A percentile compares a stretch with the other conserved stretches of the same genome.
Evolutionary conservation across 2,329 filamentous ascomycete species (phyloP).

Genomic region (Mariannaea sp.): DNA sequence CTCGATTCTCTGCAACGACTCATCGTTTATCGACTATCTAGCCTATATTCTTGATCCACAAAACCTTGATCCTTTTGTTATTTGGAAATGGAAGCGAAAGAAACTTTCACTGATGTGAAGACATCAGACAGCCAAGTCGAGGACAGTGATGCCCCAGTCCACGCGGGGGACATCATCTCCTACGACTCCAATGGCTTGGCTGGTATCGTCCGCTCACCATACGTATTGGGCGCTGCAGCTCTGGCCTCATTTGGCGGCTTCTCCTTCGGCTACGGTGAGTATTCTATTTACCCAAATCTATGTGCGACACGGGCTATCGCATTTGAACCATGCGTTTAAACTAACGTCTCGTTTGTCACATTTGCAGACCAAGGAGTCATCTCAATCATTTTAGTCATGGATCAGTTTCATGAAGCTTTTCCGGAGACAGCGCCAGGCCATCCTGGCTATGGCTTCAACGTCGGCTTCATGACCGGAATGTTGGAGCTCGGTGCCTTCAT

Average conservation of each 20-base stretch:
- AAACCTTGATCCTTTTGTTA: no score
- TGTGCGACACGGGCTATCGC: neutral
- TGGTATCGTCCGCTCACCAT: conserved; percentile 49
- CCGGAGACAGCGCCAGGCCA: conserved; percentile 36
- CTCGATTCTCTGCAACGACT: neutral
- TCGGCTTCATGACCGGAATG: conserved; percentile 50
- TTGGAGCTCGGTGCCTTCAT: conserved; percentile 48
- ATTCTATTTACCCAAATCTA: no score
- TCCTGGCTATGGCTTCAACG: conserved; percentile 23
- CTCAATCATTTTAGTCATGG: conserved; percentile 51
- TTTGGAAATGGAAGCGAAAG: conserved; percentile 6
- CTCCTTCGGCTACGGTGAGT: conserved; percentile 24
- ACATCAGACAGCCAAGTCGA: conserved; percentile 20
- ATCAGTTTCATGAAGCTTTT: conserved; percentile 48
- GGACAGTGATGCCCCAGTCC: conserved; percentile 6
- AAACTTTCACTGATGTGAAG: conserved; percentile 14
- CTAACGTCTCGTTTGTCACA: neutral
- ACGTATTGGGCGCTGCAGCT: conserved; percentile 49
- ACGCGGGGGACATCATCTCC: conserved; percentile 12
- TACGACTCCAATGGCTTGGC: conserved; percentile 22
- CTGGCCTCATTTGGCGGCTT: conserved; percentile 44
- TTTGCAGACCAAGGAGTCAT: conserved; percentile 46
- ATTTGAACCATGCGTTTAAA: rapidly evolving
- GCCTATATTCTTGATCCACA: no score
- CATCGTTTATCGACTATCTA: no score